Base-by-base conservation (phyloP, 1,284 basidiomycete species). In the Heterobasidion occidentale region DNA sequence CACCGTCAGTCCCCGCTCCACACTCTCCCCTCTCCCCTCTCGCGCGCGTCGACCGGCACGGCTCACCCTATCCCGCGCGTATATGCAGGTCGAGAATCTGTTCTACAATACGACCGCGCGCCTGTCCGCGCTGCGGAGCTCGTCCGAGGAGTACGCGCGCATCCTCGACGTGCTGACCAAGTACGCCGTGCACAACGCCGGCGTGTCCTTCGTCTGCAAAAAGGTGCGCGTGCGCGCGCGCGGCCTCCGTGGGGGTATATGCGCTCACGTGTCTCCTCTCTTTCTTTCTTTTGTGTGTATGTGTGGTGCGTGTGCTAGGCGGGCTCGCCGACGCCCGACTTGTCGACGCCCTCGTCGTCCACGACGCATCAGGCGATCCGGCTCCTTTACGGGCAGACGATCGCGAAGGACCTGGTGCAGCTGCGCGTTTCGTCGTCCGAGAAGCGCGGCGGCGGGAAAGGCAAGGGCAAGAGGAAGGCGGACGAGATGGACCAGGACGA, bases 101-200 rank as follows among this genome's bases (percentile, higher is more conserved):
- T 99, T 99, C 70, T 97, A 93, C 73, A 98, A 98, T 62, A 92
- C 88, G 1, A 93, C 94, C 0, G 87, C 90, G 15, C 89, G 97
- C 45, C 80, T 94, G 36, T 85, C 92, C 9, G 91, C 95, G 0
- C 78, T 99, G 57, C 86, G 90, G 53, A 90, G 85, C 54, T 73
- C 88, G 1, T 89, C 93, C 0, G 97, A 99, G 61, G 97, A 99
- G 68, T 99, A 98, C 69, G 80, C 86, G 8, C 84, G 92, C 27
- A 92, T 98, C 42, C 77, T 98, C 2, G 94, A 98, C 62, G 92
- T 99, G 6, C 79, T 98, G n/a, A 91, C 91, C 1, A 92, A 90
- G 61, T 99, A 99, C 65, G 93, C 97, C 0, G 79, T 95, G 9
- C 95, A 98, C 67, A 97, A 98, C 66, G 83, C 94, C 0, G 83